Percentiles rank a stretch among this genome's conserved stretches.
Evolutionary conservation across 257 asterid species (phyloP).

Genomic region (Ajuga chamaepitys): DNA sequence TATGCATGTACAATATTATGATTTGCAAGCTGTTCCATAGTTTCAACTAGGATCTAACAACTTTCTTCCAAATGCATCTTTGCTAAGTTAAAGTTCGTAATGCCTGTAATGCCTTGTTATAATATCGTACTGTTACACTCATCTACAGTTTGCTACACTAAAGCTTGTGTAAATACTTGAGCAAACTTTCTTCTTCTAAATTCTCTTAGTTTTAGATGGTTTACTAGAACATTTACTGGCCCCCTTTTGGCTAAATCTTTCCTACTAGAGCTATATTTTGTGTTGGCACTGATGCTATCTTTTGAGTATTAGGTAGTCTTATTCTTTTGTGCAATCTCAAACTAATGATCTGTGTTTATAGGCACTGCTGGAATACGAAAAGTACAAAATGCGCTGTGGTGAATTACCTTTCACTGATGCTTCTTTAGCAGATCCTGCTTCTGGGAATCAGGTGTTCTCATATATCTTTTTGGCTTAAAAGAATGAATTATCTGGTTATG

Average conservation of each 20-base stretch:
- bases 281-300: background rate
- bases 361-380: conserved; percentile 87
- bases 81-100: no score
- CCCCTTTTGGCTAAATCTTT: background rate
- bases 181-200: background rate
- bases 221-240: background rate
- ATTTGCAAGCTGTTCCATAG: background rate
- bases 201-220: background rate
- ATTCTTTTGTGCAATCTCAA: conserved; percentile 12
- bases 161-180: background rate
- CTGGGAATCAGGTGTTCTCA: conserved; percentile 60
- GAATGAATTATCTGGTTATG: background rate
- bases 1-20: background rate
- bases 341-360: conserved; percentile 26
- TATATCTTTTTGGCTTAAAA: background rate
- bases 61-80: no score
- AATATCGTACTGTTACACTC: no score
- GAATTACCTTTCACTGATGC: conserved; percentile 84
- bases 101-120: no score
- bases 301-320: background rate
- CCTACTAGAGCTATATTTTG: background rate
- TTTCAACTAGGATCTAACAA: no score
- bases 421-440: conserved; percentile 48
- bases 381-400: conserved; percentile 78
- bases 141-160: background rate